Base-by-base conservation (phyloP, 1,284 basidiomycete genomes). In the Cystobasidium sp. region DNA sequence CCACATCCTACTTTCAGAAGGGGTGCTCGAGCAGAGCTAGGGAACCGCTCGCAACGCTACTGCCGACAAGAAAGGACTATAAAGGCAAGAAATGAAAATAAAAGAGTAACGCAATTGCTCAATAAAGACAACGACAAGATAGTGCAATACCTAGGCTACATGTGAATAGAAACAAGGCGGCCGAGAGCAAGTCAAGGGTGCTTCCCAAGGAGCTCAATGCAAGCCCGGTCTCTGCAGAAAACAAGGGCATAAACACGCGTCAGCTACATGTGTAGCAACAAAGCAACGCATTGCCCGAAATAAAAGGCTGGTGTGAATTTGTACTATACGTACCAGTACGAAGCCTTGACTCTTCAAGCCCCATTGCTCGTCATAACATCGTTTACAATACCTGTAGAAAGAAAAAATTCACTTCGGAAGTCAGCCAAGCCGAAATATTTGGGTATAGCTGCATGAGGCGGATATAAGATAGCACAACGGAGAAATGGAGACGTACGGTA, bases 281-380 rank as follows among this genome's bases (percentile, higher is more conserved):
- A 56, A 20, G 18, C 16, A 5, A n/a, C 3, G 14, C 37, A 1
- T 14, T n/a, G 20, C 39, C 6, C 6, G 37, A 6, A 24, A 39
- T n/a, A 37, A 16, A 14, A 3, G 41, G 31, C 31, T 31, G 31
- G 46, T n/a, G 46, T 47, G 14, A 49, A 49, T n/a, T 49, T 49
- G 46, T 49, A 14, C 46, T n/a, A 49, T 14, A 43, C 70, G 16
- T 43, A 73, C 70, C 39, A 73, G 53, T 10, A 73, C 70, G 41
- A 73, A 73, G 16, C 70, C 70, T 53, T 73, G 70, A 53, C 70
- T 73, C 20, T 66, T 65, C 62, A 73, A 39, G 52, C 70, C 70
- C 70, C 70, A 73, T 16, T 59, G 56, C 9, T 73, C 62, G 46
- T 73, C 70, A 24, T 73, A 73, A 49, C 70, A 73, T 24, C 55